Evolutionary conservation across 139 green algal species (phyloP).

Genomic region (Closterium sp.): DNA sequence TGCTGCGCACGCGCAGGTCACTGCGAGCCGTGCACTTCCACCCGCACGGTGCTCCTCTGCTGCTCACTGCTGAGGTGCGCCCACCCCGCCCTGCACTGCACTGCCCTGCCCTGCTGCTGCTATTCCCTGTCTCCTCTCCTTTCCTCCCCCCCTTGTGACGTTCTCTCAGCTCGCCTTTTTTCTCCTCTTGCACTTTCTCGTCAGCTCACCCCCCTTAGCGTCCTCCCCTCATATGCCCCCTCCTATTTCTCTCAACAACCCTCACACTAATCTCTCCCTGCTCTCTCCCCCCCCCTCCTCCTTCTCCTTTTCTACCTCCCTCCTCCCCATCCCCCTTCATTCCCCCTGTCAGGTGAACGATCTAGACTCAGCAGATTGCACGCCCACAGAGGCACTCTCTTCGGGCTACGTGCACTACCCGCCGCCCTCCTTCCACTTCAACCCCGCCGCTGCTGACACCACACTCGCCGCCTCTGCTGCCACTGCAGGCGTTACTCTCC

Average conservation of each 20-base stretch:
- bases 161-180: not conserved
- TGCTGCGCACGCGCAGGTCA: slow-evolving; percentile 69
- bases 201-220: not conserved
- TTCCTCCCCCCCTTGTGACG: no score
- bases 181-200: not conserved
- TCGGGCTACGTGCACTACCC: slow-evolving; percentile 14
- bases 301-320: not conserved
- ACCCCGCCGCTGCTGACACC: not conserved
- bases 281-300: not conserved
- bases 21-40: slow-evolving; percentile 89
- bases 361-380: slow-evolving; percentile 3
- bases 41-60: slow-evolving; percentile 68
- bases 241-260: not conserved
- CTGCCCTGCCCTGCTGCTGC: not conserved
- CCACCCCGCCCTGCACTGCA: not conserved
- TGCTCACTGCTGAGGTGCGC: slow-evolving; percentile 48
- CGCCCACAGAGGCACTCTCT: slow-evolving; percentile 10
- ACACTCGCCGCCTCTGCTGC: not conserved
- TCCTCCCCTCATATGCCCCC: no score
- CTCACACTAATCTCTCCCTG: no score
- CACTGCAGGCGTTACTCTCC: not conserved
- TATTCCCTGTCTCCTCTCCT: not conserved
- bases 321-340: not conserved
- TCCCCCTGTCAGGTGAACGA: slow-evolving; percentile 39
- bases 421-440: slow-evolving; percentile 16